phyloP scores from a whole-genome alignment of 345 rosid genomes.

The Atalantia buxifolia region DNA sequence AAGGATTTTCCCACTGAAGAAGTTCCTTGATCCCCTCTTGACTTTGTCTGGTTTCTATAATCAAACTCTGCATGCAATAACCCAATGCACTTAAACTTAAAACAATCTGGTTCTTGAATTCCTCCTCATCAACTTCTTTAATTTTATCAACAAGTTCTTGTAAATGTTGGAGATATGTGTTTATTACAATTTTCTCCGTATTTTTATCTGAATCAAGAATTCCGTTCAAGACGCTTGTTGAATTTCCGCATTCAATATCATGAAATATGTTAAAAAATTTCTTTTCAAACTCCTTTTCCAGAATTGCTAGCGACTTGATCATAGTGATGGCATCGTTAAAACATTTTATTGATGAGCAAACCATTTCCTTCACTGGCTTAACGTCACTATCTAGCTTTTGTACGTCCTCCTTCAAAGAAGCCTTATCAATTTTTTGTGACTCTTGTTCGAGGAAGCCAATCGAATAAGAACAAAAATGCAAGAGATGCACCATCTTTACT shows the following conservation, averaged over 20 bases:
- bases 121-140: conserved; percentile 14
- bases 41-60: conserved; percentile 47
- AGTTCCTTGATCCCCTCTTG: conserved; percentile 58
- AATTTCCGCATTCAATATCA: conserved; percentile 61
- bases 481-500: conserved; percentile 59
- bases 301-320: conserved; percentile 42
- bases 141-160: conserved; percentile 42
- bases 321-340: conserved; percentile 46
- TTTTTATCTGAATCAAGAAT: conserved; percentile 22
- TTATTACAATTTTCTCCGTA: conserved; percentile 29
- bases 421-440: conserved; percentile 29
- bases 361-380: conserved; percentile 33
- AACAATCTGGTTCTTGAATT: conserved; percentile 42
- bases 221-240: conserved; percentile 20
- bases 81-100: conserved; percentile 64
- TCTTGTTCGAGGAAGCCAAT: conserved; percentile 41
- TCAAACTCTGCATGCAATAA: conserved; percentile 55
- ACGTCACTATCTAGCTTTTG: conserved; percentile 48
- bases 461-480: conserved; percentile 47
- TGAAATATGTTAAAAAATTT: conserved; percentile 5
- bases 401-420: conserved; percentile 32
- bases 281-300: conserved; percentile 43
- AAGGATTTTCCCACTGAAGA: conserved; percentile 70
- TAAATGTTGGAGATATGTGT: conserved; percentile 44
- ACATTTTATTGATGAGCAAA: conserved; percentile 41